A percentile compares a stretch with the other conserved stretches of the same genome.
Conservation (phyloP, 2,329 filamentous ascomycete genomes). For the Bertia moriformis region DNA sequence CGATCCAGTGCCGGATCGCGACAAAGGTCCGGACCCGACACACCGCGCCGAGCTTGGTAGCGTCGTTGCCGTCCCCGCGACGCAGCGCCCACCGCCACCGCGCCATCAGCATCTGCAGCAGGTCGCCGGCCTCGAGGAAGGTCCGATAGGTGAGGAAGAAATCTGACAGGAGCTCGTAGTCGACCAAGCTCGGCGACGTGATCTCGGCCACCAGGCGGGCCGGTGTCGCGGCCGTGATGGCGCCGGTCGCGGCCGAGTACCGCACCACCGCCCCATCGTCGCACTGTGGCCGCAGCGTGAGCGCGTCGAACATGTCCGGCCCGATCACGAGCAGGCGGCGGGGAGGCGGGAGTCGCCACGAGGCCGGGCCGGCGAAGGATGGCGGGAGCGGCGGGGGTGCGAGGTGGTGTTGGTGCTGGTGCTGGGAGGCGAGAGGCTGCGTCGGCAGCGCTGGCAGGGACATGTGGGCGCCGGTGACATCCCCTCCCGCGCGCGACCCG, state of each 20-base stretch:
- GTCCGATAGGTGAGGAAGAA: constrained; percentile 92
- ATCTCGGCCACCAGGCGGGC: constrained; percentile 88
- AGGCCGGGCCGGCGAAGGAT: constrained; percentile 32
- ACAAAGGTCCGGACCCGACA: constrained; percentile 95
- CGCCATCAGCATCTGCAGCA: constrained; percentile 72
- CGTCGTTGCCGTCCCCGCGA: constrained; percentile 54
- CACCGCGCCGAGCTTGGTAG: constrained; percentile 79
- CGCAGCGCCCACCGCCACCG: constrained; percentile 76
- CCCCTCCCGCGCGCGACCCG: too few relatives aligned
- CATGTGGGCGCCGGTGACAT: too few relatives aligned
- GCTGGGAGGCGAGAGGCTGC: constrained; percentile 7
- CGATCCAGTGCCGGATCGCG: constrained; percentile 86
- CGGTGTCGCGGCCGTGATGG: constrained; percentile 79
- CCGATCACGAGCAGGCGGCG: constrained; percentile 42
- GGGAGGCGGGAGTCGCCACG: too few relatives aligned
- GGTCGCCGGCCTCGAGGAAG: constrained; percentile 63
- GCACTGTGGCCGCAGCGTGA: constrained; percentile 65
- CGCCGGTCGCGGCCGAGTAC: constrained; percentile 55
- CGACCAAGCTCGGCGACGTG: constrained; percentile 85
- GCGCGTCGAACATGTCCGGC: constrained; percentile 66
- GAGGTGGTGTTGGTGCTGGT: constrained; percentile 21
- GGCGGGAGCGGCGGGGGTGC: constrained; percentile 22
- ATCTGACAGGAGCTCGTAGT: constrained; percentile 92
- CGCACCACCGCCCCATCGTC: constrained; percentile 72
- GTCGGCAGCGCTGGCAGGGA: too few relatives aligned